These are phyloP conservation scores for Chlorella sp. DNA, from an alignment of 139 green algal species.

Conservation along the genomic window DNA sequence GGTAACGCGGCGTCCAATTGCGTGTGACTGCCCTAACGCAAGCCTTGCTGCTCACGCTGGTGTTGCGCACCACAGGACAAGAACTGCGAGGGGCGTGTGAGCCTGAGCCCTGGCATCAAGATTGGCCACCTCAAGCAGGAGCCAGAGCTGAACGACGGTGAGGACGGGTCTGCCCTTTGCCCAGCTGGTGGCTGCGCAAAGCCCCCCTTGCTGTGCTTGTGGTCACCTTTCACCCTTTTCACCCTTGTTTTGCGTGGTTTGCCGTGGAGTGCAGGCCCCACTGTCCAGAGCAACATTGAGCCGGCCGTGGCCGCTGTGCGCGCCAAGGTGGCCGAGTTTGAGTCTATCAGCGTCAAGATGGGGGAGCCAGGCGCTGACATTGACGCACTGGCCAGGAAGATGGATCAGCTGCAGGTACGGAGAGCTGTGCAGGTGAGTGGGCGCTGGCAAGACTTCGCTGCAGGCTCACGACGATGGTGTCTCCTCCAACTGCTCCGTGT, in stretches of 20 bases:
- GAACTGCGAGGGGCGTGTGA: conserved; percentile 20
- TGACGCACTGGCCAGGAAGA: conserved; percentile 62
- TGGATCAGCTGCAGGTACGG: conserved; percentile 65
- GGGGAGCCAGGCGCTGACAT: conserved; percentile 59
- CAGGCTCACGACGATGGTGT: no score
- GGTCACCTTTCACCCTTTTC: neutral
- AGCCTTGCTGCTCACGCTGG: no score
- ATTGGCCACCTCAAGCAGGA: conserved; percentile 70
- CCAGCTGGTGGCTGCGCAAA: no score
- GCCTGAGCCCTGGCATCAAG: conserved; percentile 39
- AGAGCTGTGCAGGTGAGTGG: no score
- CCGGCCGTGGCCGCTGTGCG: conserved; percentile 9
- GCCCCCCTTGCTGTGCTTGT: neutral
- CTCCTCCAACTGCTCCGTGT: no score
- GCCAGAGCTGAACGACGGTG: conserved; percentile 63
- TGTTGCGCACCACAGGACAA: no score
- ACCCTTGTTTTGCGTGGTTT: neutral
- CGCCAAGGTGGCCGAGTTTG: conserved; percentile 41
- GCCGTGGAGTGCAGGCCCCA: conserved; percentile 11
- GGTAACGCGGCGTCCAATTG: no score
- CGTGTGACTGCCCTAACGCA: no score
- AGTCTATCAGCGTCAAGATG: conserved; percentile 61
- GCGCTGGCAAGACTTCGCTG: no score
- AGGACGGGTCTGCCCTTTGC: no score
- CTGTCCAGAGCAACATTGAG: conserved; percentile 34